phyloP scores from a whole-genome alignment of 495 filamentous ascomycete genomes.

The Aspergillus wentii region DNA sequence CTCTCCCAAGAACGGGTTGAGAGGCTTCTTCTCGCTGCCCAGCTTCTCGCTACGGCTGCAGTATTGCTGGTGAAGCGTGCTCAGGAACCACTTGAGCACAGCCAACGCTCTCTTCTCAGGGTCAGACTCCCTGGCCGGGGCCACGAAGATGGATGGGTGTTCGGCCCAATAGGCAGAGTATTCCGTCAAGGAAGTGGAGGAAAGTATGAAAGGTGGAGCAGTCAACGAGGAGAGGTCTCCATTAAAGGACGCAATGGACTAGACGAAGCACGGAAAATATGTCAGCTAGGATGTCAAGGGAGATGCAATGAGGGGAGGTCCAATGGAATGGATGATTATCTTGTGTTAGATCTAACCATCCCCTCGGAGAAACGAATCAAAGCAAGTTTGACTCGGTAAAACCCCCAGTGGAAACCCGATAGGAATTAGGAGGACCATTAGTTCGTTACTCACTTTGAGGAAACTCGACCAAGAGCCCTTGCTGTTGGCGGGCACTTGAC shows the following conservation, averaged over 20 bases:
- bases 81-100: conserved; percentile 96
- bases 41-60: conserved; percentile 85
- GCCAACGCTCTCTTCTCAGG: conserved; percentile 78
- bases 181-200: conserved; percentile 84
- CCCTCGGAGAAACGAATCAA: too few species aligned
- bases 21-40: conserved; percentile 93
- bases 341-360: too few species aligned
- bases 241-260: conserved; percentile 96
- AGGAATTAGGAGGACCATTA: too few species aligned
- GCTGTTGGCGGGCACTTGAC: conserved; percentile 32
- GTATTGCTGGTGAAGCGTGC: conserved; percentile 92
- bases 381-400: too few species aligned
- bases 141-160: conserved; percentile 82
- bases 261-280: too few species aligned
- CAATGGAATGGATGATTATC: too few species aligned
- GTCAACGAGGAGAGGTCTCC: conserved; percentile 92
- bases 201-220: conserved; percentile 93
- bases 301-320: not conserved
- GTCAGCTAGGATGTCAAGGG: too few species aligned
- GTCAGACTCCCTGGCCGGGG: conserved; percentile 75
- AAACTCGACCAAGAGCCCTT: conserved; percentile 53
- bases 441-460: conserved; percentile 44
- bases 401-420: too few species aligned
- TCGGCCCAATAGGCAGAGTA: conserved; percentile 97
- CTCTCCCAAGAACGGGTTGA: conserved; percentile 90